Evolutionary conservation across 345 rosid genomes (phyloP).

Genomic region (Sapria himalayana): DNA sequence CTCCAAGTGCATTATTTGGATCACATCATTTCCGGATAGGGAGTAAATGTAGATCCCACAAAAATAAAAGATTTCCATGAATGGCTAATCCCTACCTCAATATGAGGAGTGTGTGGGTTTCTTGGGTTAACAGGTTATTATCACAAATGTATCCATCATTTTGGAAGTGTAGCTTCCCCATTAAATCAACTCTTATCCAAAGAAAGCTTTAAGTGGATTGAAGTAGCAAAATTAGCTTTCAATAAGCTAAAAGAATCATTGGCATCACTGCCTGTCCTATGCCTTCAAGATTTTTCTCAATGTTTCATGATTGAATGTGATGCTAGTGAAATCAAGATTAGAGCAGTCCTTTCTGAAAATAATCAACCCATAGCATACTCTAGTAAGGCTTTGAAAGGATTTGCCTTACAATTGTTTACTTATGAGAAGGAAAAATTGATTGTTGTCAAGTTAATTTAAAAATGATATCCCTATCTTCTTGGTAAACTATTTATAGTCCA

Average conservation of each 20-base stretch:
- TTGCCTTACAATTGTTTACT: too few species aligned
- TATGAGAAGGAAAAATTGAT: too few species aligned
- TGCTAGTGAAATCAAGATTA: not conserved
- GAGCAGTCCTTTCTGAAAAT: not conserved
- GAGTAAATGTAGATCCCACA: too few species aligned
- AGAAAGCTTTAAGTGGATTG: not conserved
- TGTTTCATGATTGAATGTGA: not conserved
- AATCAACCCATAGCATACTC: not conserved
- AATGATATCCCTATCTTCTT: too few species aligned
- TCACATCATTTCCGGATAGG: too few species aligned
- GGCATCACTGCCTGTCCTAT: not conserved
- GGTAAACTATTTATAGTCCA: too few species aligned
- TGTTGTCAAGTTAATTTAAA: too few species aligned
- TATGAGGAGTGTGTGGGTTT: not conserved
- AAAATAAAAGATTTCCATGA: too few species aligned
- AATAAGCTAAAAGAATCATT: not conserved
- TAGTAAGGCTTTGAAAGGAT: not conserved
- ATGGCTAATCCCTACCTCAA: not conserved
- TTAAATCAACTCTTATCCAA: not conserved
- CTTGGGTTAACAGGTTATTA: slow-evolving; percentile 1
- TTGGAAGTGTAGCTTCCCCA: not conserved
- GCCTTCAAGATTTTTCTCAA: not conserved
- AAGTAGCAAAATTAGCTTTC: not conserved
- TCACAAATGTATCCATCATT: not conserved
- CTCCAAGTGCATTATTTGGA: too few species aligned